Conservation (phyloP, 2,329 filamentous ascomycete genomes). For the Neofusicoccum sp. region DNA sequence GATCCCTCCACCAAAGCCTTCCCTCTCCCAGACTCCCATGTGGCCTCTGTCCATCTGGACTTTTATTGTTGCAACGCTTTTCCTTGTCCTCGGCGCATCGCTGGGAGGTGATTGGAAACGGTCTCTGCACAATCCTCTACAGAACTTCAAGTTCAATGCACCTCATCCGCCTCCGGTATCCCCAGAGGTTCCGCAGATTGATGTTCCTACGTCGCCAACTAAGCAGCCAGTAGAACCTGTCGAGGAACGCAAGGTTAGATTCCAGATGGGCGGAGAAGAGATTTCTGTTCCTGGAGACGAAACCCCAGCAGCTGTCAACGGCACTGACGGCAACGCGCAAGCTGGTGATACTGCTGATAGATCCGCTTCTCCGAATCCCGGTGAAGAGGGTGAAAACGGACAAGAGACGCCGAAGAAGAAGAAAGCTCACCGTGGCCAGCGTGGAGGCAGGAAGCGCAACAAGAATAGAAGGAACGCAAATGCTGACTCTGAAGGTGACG, state of each 20-base stretch:
- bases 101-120: slow-evolving; percentile 14
- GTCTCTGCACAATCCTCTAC: slow-evolving; percentile 28
- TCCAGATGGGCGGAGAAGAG: slow-evolving; percentile 17
- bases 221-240: not conserved
- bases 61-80: slow-evolving; percentile 15
- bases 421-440: slow-evolving; percentile 50
- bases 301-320: not conserved
- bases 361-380: slow-evolving; percentile 20
- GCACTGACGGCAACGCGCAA: not conserved
- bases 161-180: slow-evolving; percentile 21
- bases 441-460: slow-evolving; percentile 45
- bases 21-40: not conserved
- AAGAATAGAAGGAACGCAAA: slow-evolving; percentile 41
- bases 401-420: slow-evolving; percentile 42
- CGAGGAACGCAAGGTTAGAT: slow-evolving; percentile 17
- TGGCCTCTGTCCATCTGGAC: slow-evolving; percentile 9
- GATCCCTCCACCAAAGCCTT: slow-evolving; percentile 19
- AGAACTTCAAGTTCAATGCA: slow-evolving; percentile 34
- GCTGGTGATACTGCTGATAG: not conserved
- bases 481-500: slow-evolving; percentile 30
- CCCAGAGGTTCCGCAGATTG: not conserved
- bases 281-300: slow-evolving; percentile 13
- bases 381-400: slow-evolving; percentile 20
- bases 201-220: not conserved
- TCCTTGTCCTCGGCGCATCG: slow-evolving; percentile 14